These are phyloP conservation scores for Oryza coarctata DNA, from an alignment of 176 grass and related monocot species.

Conservation along the genomic window DNA sequence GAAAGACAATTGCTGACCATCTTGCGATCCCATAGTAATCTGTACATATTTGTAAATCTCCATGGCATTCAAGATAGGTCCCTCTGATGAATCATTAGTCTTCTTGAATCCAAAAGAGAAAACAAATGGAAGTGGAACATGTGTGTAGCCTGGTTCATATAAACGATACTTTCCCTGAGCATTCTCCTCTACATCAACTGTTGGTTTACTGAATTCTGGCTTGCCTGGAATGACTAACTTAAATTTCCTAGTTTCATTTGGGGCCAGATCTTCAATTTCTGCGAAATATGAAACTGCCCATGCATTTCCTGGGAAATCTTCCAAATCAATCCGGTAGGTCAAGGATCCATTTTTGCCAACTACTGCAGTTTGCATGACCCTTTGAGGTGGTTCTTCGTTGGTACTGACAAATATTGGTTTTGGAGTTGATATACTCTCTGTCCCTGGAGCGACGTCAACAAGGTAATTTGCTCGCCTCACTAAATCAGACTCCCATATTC, in stretches of 20 bases:
- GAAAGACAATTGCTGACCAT: slow-evolving; percentile 48
- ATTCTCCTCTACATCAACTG: slow-evolving; percentile 88
- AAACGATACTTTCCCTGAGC: slow-evolving; percentile 74
- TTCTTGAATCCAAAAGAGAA: slow-evolving; percentile 67
- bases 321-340: slow-evolving; percentile 75
- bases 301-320: slow-evolving; percentile 87
- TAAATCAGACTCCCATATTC: slow-evolving; percentile 92
- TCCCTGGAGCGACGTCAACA: slow-evolving; percentile 87
- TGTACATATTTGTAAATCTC: slow-evolving; percentile 84
- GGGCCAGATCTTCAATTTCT: slow-evolving; percentile 82
- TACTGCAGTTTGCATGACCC: slow-evolving; percentile 95
- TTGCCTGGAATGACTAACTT: slow-evolving; percentile 72
- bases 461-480: slow-evolving; percentile 72
- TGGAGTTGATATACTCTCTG: slow-evolving; percentile 64
- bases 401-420: slow-evolving; percentile 58
- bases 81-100: slow-evolving; percentile 79
- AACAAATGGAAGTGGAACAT: slow-evolving; percentile 74
- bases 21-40: slow-evolving; percentile 75
- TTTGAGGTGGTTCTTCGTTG: slow-evolving; percentile 63
- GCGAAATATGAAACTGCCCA: slow-evolving; percentile 90
- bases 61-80: slow-evolving; percentile 90
- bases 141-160: slow-evolving; percentile 77
- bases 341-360: slow-evolving; percentile 85
- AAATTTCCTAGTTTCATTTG: slow-evolving; percentile 79
- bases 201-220: slow-evolving; percentile 63